A percentile compares a stretch with the other conserved stretches of the same genome.
phyloP scores from a whole-genome alignment of 2,329 filamentous ascomycete species.

The Calonectria ilicicola region DNA sequence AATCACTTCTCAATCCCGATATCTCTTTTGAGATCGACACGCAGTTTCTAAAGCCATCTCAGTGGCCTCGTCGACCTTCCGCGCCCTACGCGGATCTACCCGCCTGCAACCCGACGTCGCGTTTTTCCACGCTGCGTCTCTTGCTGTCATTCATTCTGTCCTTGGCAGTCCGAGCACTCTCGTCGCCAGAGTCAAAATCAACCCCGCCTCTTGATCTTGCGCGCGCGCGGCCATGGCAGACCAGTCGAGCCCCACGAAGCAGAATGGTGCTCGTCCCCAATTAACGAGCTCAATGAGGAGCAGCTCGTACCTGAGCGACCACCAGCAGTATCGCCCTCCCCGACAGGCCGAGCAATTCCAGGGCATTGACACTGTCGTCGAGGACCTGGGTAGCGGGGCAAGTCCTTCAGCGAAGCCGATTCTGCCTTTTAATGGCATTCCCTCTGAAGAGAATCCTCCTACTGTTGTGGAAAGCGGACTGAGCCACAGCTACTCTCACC shows the following conservation, averaged over 20 bases:
- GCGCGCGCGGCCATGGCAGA: constrained; percentile 48
- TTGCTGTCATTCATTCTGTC: not conserved
- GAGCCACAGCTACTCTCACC: constrained; percentile 72
- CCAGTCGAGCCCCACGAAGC: constrained; percentile 45
- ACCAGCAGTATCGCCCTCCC: constrained; percentile 72
- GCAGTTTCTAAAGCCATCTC: constrained; percentile 18
- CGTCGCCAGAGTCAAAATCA: constrained; percentile 29
- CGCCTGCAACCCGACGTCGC: not conserved
- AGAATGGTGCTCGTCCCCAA: constrained; percentile 58
- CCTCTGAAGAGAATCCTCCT: constrained; percentile 68
- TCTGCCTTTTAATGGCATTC: constrained; percentile 70
- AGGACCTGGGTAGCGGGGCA: constrained; percentile 59
- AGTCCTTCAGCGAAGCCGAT: constrained; percentile 54
- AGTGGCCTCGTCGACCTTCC: constrained; percentile 19
- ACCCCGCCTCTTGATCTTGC: constrained; percentile 23
- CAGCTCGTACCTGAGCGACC: constrained; percentile 72
- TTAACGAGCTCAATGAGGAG: constrained; percentile 65
- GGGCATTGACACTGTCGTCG: constrained; percentile 74
- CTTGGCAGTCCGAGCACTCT: not conserved
- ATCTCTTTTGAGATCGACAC: constrained; percentile 30
- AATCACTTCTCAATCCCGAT: constrained; percentile 28
- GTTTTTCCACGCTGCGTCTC: not conserved
- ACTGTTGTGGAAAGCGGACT: constrained; percentile 72
- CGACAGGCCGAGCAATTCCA: constrained; percentile 64
- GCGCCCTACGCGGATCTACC: constrained; percentile 1